phyloP scores from a whole-genome alignment of 148 eudicot genomes.

The Agrostemma githago region DNA sequence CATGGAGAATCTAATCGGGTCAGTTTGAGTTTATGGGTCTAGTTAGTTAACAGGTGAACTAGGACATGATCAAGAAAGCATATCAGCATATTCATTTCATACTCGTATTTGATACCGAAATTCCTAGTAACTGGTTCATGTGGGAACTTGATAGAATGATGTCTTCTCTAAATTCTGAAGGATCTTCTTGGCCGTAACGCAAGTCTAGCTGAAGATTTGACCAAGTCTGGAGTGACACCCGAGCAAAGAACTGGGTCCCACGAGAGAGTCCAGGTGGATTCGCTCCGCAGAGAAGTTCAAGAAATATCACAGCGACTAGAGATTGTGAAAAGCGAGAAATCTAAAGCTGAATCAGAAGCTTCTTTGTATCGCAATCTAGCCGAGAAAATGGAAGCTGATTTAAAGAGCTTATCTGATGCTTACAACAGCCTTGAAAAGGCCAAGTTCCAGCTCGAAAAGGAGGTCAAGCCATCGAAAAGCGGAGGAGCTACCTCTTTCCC shows the following conservation, averaged over 20 bases:
- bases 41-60: too few species aligned
- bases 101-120: constrained; percentile 2
- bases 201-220: constrained; percentile 66
- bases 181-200: constrained; percentile 85
- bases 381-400: constrained; percentile 72
- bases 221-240: constrained; percentile 49
- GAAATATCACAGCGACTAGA: constrained; percentile 61
- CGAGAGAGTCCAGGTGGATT: constrained; percentile 67
- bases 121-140: neutral
- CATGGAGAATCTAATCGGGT: too few species aligned
- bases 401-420: constrained; percentile 86
- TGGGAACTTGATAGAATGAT: constrained; percentile 7
- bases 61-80: neutral
- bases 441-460: constrained; percentile 58
- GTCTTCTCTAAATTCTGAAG: constrained; percentile 29
- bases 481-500: constrained; percentile 42
- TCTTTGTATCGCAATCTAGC: constrained; percentile 49
- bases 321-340: constrained; percentile 56
- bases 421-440: constrained; percentile 91
- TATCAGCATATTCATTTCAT: neutral
- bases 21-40: too few species aligned
- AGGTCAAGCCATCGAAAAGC: constrained; percentile 48
- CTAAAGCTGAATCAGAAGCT: constrained; percentile 61
- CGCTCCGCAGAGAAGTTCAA: constrained; percentile 68
- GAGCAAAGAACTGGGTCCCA: constrained; percentile 53